Evolutionary conservation across 495 filamentous ascomycete genomes (phyloP).

Genomic region (Daldinia childiae): DNA sequence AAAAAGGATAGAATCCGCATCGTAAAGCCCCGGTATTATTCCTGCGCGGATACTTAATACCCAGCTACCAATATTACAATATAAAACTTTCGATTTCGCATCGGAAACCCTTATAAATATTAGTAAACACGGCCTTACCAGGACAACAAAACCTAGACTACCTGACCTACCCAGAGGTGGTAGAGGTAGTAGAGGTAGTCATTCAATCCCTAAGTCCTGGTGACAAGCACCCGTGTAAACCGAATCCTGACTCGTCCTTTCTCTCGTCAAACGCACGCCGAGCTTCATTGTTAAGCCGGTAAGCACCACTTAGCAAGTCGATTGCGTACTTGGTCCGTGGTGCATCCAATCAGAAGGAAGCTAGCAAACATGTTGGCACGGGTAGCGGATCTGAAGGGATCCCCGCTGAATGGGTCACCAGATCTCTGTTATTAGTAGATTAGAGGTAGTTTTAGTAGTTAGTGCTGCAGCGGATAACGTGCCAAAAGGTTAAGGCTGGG

Average conservation of each 20-base stretch:
- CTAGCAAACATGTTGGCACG: background rate
- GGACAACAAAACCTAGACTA: no score
- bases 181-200: no score
- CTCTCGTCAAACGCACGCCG: no score
- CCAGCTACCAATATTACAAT: background rate
- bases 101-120: background rate
- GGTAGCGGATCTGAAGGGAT: conserved; percentile 17
- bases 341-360: conserved; percentile 21
- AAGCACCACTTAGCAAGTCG: conserved; percentile 5
- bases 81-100: background rate
- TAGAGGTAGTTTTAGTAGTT: no score
- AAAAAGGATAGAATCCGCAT: conserved; percentile 26
- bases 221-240: background rate
- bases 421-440: conserved; percentile 21
- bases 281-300: no score
- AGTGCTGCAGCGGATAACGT: conserved; percentile 1
- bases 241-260: no score
- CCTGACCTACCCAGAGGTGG: no score
- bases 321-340: conserved; percentile 26
- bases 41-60: background rate
- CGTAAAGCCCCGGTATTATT: background rate
- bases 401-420: conserved; percentile 26
- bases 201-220: background rate
- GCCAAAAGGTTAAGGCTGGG: background rate
- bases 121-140: background rate